Conservation (phyloP, 352 stramenopile genomes). For the Halophytophthora batemanensis region DNA sequence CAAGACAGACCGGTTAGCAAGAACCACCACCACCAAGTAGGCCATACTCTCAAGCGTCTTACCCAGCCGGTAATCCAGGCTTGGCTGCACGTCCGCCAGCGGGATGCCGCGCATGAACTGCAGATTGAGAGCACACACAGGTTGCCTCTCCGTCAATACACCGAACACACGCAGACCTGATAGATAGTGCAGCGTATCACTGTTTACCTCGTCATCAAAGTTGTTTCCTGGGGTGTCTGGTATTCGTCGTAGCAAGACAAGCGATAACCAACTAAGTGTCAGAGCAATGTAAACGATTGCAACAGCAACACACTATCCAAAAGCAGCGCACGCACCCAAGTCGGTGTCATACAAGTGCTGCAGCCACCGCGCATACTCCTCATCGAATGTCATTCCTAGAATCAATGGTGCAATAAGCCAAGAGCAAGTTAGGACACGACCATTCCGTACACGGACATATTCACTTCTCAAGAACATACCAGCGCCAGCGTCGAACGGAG, state of each 20-base stretch:
- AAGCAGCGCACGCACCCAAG: constrained; percentile 43
- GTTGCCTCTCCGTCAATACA: not conserved
- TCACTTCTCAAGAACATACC: constrained; percentile 21
- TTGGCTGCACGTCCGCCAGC: constrained; percentile 29
- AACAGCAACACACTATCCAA: not conserved
- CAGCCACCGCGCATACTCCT: constrained; percentile 85
- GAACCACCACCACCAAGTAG: not conserved
- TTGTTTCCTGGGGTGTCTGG: constrained; percentile 44
- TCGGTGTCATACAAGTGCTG: constrained; percentile 86
- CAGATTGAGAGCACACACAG: constrained; percentile 5
- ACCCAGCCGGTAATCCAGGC: constrained; percentile 36
- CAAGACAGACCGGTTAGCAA: not conserved
- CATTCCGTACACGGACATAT: not conserved
- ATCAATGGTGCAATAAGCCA: constrained; percentile 7
- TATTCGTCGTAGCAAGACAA: constrained; percentile 4
- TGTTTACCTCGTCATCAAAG: constrained; percentile 47
- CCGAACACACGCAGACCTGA: not conserved
- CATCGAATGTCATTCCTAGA: constrained; percentile 72
- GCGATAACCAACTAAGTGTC: constrained; percentile 1
- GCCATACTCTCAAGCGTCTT: constrained; percentile 6
- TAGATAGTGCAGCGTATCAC: not conserved
- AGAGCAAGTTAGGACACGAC: not conserved
- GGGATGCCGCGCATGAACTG: constrained; percentile 32
- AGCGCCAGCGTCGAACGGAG: constrained; percentile 55
- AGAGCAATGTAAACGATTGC: not conserved